phyloP scores from a whole-genome alignment of 768 basidiomycete genomes.

The Mycena alexandri region DNA sequence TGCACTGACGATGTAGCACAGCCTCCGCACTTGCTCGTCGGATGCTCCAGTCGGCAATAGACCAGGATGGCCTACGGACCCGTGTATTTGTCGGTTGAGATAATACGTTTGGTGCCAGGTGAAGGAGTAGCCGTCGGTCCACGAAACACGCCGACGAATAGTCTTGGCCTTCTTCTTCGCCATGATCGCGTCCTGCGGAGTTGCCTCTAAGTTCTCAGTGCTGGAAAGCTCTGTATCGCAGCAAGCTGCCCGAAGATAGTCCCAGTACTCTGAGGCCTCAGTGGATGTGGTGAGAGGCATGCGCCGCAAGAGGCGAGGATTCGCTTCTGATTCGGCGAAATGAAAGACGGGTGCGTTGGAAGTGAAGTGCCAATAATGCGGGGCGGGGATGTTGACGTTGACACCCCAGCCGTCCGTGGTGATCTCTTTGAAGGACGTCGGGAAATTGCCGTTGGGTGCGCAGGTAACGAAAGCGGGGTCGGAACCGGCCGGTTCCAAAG shows the following conservation, averaged over 20 bases:
- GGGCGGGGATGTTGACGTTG: slow-evolving; percentile 60
- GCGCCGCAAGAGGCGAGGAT: slow-evolving; percentile 68
- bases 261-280: slow-evolving; percentile 69
- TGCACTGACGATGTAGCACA: slow-evolving; percentile 68
- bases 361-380: slow-evolving; percentile 75
- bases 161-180: slow-evolving; percentile 43
- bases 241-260: slow-evolving; percentile 63
- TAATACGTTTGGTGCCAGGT: slow-evolving; percentile 79
- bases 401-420: slow-evolving; percentile 58
- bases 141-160: slow-evolving; percentile 71
- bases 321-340: slow-evolving; percentile 66
- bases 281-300: slow-evolving; percentile 54
- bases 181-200: slow-evolving; percentile 21
- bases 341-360: slow-evolving; percentile 67
- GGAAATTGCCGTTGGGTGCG: slow-evolving; percentile 55
- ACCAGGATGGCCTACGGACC: slow-evolving; percentile 57
- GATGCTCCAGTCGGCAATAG: slow-evolving; percentile 61
- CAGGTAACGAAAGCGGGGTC: slow-evolving; percentile 61
- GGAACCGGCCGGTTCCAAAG: slow-evolving; percentile 62
- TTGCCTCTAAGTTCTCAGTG: slow-evolving; percentile 31
- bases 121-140: slow-evolving; percentile 72
- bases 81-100: slow-evolving; percentile 64
- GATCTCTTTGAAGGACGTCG: slow-evolving; percentile 60
- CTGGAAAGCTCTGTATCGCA: slow-evolving; percentile 46
- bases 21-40: slow-evolving; percentile 54